A percentile compares a stretch with the other conserved stretches of the same genome.
Conservation (phyloP, 2,329 filamentous ascomycete genomes). For the Penicillium sp. region DNA sequence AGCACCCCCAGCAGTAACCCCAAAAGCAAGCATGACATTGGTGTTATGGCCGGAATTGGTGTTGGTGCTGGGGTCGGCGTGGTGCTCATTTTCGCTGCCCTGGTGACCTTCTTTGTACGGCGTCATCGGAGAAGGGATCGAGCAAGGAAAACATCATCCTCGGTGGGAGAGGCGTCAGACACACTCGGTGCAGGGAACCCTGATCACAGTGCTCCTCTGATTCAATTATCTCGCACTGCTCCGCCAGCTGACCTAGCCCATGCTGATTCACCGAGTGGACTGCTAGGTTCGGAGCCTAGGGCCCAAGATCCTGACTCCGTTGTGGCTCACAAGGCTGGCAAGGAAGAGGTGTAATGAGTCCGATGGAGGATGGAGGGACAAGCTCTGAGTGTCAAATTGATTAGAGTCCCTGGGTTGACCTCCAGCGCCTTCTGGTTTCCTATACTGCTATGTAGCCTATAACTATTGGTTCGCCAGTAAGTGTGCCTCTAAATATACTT, state of each 20-base stretch:
- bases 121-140: no score
- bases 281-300: not conserved
- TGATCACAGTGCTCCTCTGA: not conserved
- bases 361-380: no score
- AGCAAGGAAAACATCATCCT: not conserved
- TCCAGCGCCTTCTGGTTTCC: no score
- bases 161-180: not conserved
- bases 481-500: no score
- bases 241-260: no score
- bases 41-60: not conserved
- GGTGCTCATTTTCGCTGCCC: not conserved
- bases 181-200: not conserved
- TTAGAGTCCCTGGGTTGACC: no score
- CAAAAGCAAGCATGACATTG: not conserved
- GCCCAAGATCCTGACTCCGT: not conserved
- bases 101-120: no score
- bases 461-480: no score
- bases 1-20: not conserved
- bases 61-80: not conserved
- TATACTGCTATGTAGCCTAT: no score
- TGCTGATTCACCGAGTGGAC: not conserved
- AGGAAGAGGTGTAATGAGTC: no score
- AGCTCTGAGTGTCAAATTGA: no score
- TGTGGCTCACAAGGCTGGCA: not conserved
- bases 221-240: not conserved